These are phyloP conservation scores for Phytophthora hibernalis DNA, from an alignment of 352 stramenopile genomes.

Conservation along the genomic window DNA sequence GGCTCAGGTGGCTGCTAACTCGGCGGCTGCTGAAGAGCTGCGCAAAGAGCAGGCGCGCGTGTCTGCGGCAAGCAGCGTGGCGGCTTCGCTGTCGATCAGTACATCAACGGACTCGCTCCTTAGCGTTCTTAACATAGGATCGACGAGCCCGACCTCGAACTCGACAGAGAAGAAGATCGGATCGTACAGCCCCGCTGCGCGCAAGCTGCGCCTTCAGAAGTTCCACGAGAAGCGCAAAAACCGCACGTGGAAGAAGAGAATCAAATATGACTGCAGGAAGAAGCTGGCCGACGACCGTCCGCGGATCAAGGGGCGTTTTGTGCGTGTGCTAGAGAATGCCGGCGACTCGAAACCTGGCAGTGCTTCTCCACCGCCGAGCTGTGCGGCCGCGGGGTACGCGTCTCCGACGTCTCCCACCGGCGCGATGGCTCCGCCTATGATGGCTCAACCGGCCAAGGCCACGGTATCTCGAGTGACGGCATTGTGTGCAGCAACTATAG, in stretches of 20 bases:
- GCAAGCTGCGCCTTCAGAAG: constrained; percentile 94
- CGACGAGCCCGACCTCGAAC: constrained; percentile 28
- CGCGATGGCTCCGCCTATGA: constrained; percentile 23
- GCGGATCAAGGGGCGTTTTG: constrained; percentile 94
- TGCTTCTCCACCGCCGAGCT: constrained; percentile 16
- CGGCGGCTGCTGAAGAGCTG: constrained; percentile 42
- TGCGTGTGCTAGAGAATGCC: constrained; percentile 80
- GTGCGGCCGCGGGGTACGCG: constrained; percentile 29
- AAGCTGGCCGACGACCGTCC: constrained; percentile 97
- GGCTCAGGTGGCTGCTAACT: constrained; percentile 35
- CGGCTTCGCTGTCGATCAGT: constrained; percentile 38
- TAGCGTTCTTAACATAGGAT: constrained; percentile 50
- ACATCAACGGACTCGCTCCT: constrained; percentile 46
- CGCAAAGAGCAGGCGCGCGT: constrained; percentile 44
- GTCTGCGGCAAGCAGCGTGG: constrained; percentile 25
- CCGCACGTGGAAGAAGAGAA: constrained; percentile 98
- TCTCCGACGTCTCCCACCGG: constrained; percentile 39
- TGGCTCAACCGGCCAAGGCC: constrained; percentile 23
- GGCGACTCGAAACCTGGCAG: constrained; percentile 52
- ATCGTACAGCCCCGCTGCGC: constrained; percentile 94
- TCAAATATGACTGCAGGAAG: constrained; percentile 99
- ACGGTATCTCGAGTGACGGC: constrained; percentile 18
- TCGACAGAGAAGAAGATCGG: constrained; percentile 85
- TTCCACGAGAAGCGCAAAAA: constrained; percentile 98
- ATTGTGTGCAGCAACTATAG: constrained; percentile 21